Evolutionary conservation across 1,284 basidiomycete species (phyloP), one percentile per base, ranked within the genome.

Genomic region (Pterulicium gracile): DNA sequence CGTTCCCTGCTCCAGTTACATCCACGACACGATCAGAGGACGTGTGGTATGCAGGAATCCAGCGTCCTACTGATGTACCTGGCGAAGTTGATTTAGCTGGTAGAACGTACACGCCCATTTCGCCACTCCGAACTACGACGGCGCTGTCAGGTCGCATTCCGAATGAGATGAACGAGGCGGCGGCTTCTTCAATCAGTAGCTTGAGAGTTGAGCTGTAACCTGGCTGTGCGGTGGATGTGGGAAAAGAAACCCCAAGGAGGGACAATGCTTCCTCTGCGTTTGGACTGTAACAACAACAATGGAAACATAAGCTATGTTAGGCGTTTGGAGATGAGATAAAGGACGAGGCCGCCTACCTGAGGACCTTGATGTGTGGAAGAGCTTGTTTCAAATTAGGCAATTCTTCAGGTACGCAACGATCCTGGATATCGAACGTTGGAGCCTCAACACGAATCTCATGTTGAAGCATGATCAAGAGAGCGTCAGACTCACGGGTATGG

Each of bases 1-100:
- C 77, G 62, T 95, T 95, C 7, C 91, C 91, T 3, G 88, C 90
- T 39, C 88, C 88, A 44, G 92, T 95, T 10, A 91, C 86, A 61
- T 95, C 91, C 1, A 86, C 73, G 7, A 95, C 70, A 47, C 71
- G 75, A 17, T 64, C 61, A 21, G 61, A 53, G 19, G 54, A 52
- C 7, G 64, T 67, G 81, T 88, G 92, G 58, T 75, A 94, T 1
- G 92, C 86, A 3, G 79, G 76, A 4, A 91, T 61, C 92, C 92
- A 94, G 40, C 55, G 56, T 39, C 80, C 71, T 12, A 66, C 65
- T 36, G 72, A 68, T 4, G 20, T 21, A n/a, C n/a, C n/a, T 7
- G 27, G 27, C 27, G 7, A n/a, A n/a, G 27, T 32, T 7, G 36
- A 18, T 7, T 17, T 7, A n/a, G n/a, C n/a, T n/a, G n/a, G n/a